phyloP scores from a whole-genome alignment of 1,139 yeast genomes.

The Ogataea hybrid region DNA sequence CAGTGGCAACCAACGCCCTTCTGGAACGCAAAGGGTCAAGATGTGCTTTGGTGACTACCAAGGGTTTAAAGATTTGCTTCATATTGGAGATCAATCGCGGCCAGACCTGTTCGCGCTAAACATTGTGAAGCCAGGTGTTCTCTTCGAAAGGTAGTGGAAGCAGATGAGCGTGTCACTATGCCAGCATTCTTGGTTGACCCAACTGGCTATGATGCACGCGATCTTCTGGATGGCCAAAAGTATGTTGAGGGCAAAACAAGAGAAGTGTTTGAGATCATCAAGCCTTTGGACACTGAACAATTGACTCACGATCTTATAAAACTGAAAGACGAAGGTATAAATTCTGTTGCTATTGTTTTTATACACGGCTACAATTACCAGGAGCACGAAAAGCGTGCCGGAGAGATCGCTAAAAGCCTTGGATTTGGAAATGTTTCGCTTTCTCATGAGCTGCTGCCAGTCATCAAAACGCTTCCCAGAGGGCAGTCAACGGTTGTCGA shows the following conservation, averaged over 20 bases:
- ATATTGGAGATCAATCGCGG: slow-evolving; percentile 72
- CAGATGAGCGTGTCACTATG: slow-evolving; percentile 34
- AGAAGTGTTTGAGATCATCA: slow-evolving; percentile 54
- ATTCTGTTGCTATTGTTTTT: slow-evolving; percentile 31
- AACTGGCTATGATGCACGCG: slow-evolving; percentile 9
- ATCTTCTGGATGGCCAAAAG: slow-evolving; percentile 12
- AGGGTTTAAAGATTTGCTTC: slow-evolving; percentile 63
- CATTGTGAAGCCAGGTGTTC: slow-evolving; percentile 52
- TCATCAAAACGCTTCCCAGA: slow-evolving; percentile 33
- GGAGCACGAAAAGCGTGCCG: slow-evolving; percentile 32
- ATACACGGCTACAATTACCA: slow-evolving; percentile 36
- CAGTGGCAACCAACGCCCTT: slow-evolving; percentile 74
- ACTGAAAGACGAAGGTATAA: slow-evolving; percentile 51
- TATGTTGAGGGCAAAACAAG: slow-evolving; percentile 54
- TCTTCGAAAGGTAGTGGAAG: slow-evolving; percentile 52
- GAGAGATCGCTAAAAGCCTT: slow-evolving; percentile 30
- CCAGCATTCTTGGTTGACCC: slow-evolving; percentile 32
- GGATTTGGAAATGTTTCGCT: slow-evolving; percentile 32
- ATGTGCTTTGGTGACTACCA: slow-evolving; percentile 62
- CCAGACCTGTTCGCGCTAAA: slow-evolving; percentile 66
- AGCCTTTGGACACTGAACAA: slow-evolving; percentile 42
- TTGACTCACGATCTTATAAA: slow-evolving; percentile 39
- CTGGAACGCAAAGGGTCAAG: slow-evolving; percentile 65
- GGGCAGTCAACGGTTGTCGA: slow-evolving; percentile 37
- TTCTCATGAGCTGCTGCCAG: slow-evolving; percentile 35